Evolutionary conservation across 1,284 basidiomycete genomes (phyloP).

Genomic region (Ceratorhiza oryzae-sativae): DNA sequence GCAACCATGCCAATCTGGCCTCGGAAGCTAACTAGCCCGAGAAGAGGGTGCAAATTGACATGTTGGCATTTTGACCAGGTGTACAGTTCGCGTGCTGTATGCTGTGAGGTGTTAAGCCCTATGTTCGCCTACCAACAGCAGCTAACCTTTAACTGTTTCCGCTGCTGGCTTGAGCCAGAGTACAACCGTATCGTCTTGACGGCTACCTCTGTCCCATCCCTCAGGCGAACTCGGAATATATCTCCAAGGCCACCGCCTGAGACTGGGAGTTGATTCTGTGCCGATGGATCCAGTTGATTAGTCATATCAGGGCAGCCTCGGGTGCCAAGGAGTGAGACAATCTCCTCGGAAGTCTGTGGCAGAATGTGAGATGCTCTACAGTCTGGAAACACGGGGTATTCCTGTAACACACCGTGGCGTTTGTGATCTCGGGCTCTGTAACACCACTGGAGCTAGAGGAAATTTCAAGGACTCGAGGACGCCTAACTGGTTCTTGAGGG

Average conservation of each 20-base stretch:
- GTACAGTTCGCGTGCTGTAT: slow-evolving; percentile 1
- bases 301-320: slow-evolving; percentile 3
- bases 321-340: too few relatives aligned
- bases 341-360: too few relatives aligned
- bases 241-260: slow-evolving; percentile 6
- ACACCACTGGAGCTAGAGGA: too few relatives aligned
- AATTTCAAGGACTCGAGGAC: too few relatives aligned
- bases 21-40: slow-evolving; percentile 5
- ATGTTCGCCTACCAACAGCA: too few relatives aligned
- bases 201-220: slow-evolving; percentile 5
- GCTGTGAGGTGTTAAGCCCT: not conserved
- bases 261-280: not conserved
- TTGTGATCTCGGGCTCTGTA: too few relatives aligned
- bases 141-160: not conserved
- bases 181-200: not conserved
- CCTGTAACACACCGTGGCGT: too few relatives aligned
- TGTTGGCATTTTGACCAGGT: slow-evolving; percentile 10
- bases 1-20: slow-evolving; percentile 11
- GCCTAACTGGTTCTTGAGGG: too few relatives aligned
- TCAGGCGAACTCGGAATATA: not conserved
- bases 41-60: not conserved
- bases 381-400: too few relatives aligned
- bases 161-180: not conserved
- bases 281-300: not conserved
- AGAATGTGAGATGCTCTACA: too few relatives aligned